These are phyloP conservation scores for Pontederia paniculata DNA, from an alignment of 176 grass and related monocot species.

Conservation along the genomic window DNA sequence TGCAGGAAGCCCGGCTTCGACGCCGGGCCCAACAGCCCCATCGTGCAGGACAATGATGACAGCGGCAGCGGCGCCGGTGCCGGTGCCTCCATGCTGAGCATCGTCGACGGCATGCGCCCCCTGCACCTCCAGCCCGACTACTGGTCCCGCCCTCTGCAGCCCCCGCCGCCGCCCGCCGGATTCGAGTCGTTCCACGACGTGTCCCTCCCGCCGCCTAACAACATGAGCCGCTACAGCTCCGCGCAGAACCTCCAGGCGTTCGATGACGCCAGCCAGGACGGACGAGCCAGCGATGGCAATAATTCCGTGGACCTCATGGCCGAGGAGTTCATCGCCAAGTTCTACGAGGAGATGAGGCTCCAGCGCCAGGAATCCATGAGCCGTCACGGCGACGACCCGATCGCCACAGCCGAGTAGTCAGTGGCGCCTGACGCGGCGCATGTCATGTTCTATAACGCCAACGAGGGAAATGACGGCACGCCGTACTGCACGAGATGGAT, in stretches of 20 bases:
- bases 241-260: constrained; percentile 35
- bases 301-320: constrained; percentile 35
- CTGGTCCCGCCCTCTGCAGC: constrained; percentile 15
- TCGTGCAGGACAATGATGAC: background rate
- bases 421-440: too few species aligned
- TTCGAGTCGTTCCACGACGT: constrained; percentile 51
- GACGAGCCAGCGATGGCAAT: background rate
- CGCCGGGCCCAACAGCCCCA: too few species aligned
- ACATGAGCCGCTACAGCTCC: constrained; percentile 45
- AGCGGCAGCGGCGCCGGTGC: background rate
- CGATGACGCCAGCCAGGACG: background rate
- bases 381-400: too few species aligned
- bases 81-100: constrained; percentile 21
- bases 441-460: too few species aligned
- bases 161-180: constrained; percentile 9
- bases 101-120: constrained; percentile 44
- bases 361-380: constrained; percentile 47
- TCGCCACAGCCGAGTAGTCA: too few species aligned
- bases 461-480: too few species aligned
- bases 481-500: too few species aligned
- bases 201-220: constrained; percentile 10
- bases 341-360: constrained; percentile 70
- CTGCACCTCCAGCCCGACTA: constrained; percentile 34
- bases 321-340: constrained; percentile 75
- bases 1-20: too few species aligned